Evolutionary conservation across 129 eudicot genomes (phyloP).

Genomic region (Lonicera japonica): DNA sequence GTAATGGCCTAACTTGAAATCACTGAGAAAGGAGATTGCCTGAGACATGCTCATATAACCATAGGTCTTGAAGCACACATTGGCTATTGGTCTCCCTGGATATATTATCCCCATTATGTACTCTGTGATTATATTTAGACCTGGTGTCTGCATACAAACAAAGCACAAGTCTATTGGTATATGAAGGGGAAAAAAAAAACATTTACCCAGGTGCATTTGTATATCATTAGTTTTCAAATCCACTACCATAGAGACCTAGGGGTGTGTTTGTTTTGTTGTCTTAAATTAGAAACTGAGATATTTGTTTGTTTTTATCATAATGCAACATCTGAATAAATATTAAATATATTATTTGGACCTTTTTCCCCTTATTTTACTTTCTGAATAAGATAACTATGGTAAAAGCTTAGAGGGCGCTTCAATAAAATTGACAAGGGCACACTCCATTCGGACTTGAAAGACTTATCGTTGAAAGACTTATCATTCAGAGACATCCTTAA

Average conservation of each 20-base stretch:
- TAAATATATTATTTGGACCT: too few relatives aligned
- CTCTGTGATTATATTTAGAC: conserved; percentile 78
- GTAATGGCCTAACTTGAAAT: conserved; percentile 93
- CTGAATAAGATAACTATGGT: too few relatives aligned
- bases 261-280: too few relatives aligned
- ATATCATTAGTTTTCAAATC: neutral
- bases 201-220: too few relatives aligned
- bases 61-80: conserved; percentile 87
- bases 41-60: conserved; percentile 95
- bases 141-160: conserved; percentile 53
- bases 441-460: too few relatives aligned
- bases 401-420: too few relatives aligned
- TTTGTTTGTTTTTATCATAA: neutral
- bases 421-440: too few relatives aligned
- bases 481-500: too few relatives aligned
- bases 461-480: too few relatives aligned
- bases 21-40: conserved; percentile 60
- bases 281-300: neutral
- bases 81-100: conserved; percentile 84
- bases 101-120: conserved; percentile 68
- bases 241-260: too few relatives aligned
- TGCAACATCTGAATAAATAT: neutral
- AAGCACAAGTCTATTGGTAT: neutral
- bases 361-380: too few relatives aligned
- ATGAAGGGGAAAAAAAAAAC: neutral